phyloP scores from a whole-genome alignment of 306 rosid species.

The Gillenia trifoliata region DNA sequence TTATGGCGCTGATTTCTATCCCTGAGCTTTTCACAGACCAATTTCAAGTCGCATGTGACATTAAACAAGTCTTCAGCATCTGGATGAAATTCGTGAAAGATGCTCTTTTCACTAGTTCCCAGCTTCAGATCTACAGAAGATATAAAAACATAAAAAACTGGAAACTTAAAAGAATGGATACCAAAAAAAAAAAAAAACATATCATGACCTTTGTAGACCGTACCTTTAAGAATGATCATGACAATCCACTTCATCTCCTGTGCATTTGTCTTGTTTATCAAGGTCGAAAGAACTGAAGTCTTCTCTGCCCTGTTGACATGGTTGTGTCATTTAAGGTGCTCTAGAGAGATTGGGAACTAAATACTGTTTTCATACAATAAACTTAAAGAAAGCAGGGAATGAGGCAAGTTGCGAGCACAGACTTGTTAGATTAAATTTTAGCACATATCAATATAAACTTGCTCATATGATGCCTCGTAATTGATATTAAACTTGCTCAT shows the following conservation, averaged over 20 bases:
- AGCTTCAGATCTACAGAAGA: conserved; percentile 68
- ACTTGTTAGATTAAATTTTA: not conserved
- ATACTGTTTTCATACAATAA: not conserved
- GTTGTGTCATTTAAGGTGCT: conserved; percentile 7
- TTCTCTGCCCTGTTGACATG: conserved; percentile 62
- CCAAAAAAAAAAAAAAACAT: conserved; percentile 11
- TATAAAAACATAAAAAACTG: not conserved
- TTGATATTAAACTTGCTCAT: not conserved
- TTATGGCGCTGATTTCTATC: conserved; percentile 79
- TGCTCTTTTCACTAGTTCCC: conserved; percentile 89
- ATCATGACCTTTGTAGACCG: conserved; percentile 12
- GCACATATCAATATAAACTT: not conserved
- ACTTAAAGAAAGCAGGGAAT: not conserved
- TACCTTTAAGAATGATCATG: conserved; percentile 94
- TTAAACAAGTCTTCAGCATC: conserved; percentile 97
- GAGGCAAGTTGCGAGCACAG: no score
- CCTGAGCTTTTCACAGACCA: conserved; percentile 89
- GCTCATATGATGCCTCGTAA: not conserved
- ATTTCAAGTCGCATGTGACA: conserved; percentile 92
- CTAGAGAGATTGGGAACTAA: not conserved
- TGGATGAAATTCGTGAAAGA: conserved; percentile 93
- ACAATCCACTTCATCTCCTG: conserved; percentile 98
- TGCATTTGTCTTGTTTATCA: conserved; percentile 82
- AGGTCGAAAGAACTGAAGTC: conserved; percentile 63
- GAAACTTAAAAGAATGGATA: conserved; percentile 1